Evolutionary conservation across 805 yeast genomes (phyloP).

Genomic region (Barnettozyma wickerhamii): DNA sequence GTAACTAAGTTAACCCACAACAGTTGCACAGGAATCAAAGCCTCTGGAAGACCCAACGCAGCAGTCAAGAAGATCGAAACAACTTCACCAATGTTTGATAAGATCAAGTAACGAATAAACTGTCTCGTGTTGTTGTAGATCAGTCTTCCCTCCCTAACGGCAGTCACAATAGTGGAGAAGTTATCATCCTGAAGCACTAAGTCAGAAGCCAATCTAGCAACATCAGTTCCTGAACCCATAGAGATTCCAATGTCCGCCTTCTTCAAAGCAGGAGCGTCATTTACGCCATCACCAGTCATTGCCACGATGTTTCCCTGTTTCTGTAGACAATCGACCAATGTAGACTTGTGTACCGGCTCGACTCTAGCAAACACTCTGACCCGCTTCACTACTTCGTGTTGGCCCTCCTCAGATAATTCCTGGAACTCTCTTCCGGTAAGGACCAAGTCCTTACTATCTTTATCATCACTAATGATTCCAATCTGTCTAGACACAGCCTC

Average conservation of each 20-base stretch:
- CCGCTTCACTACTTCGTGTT: conserved; percentile 39
- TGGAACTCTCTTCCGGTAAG: conserved; percentile 39
- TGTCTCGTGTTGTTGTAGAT: conserved; percentile 39
- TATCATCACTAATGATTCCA: conserved; percentile 29
- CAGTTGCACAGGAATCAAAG: conserved; percentile 52
- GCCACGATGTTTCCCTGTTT: conserved; percentile 49
- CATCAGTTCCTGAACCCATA: conserved; percentile 62
- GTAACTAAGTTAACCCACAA: conserved; percentile 56
- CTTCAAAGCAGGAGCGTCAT: conserved; percentile 60
- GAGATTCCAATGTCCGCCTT: conserved; percentile 61
- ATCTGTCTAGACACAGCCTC: conserved; percentile 44
- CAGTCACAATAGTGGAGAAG: conserved; percentile 52
- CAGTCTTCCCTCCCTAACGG: conserved; percentile 53
- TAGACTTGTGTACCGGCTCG: conserved; percentile 50
- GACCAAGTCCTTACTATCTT: conserved; percentile 25
- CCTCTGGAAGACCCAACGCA: conserved; percentile 48
- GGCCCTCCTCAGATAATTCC: conserved; percentile 30
- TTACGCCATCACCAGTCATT: conserved; percentile 65
- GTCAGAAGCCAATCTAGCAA: conserved; percentile 56
- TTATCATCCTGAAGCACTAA: conserved; percentile 51
- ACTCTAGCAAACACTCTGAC: conserved; percentile 49
- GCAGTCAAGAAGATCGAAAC: conserved; percentile 53
- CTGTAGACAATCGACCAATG: conserved; percentile 45
- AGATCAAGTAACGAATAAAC: conserved; percentile 40
- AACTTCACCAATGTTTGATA: conserved; percentile 54